phyloP scores from a whole-genome alignment of 805 yeast genomes.

The Allodekkera sacchari region DNA sequence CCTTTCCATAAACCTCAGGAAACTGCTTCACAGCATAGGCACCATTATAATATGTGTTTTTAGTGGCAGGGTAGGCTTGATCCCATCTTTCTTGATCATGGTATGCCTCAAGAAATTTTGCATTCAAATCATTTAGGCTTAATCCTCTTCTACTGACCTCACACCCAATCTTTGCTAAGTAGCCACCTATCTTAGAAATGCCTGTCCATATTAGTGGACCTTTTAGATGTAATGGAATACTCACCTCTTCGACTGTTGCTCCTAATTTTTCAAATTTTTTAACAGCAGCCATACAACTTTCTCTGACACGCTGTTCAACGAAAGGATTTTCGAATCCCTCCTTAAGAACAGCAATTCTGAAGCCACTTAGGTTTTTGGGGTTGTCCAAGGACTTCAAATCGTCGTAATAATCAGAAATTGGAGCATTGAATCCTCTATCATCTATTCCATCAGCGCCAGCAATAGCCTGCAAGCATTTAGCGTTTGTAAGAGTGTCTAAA shows the following conservation, averaged over 20 bases:
- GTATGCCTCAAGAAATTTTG: slow-evolving; percentile 5
- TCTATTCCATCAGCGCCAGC: no score
- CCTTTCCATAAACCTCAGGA: slow-evolving; percentile 26
- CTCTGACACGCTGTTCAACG: slow-evolving; percentile 21
- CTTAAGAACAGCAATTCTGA: slow-evolving; percentile 25
- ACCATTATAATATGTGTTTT: slow-evolving; percentile 19
- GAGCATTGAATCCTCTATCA: slow-evolving; percentile 14
- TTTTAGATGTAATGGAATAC: slow-evolving; percentile 27
- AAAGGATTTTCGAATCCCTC: slow-evolving; percentile 27
- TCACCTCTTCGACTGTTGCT: slow-evolving; percentile 26
- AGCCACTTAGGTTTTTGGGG: slow-evolving; percentile 14
- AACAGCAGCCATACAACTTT: slow-evolving; percentile 19
- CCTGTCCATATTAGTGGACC: slow-evolving; percentile 31
- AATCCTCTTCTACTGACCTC: slow-evolving; percentile 14
- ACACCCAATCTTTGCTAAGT: slow-evolving; percentile 6
- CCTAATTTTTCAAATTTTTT: slow-evolving; percentile 23
- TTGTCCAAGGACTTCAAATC: slow-evolving; percentile 18
- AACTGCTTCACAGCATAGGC: slow-evolving; percentile 21
- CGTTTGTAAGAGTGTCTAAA: slow-evolving; percentile 28
- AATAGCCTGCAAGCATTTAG: slow-evolving; percentile 22
- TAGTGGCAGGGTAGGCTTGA: slow-evolving; percentile 9
- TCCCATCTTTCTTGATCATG: slow-evolving; percentile 8
- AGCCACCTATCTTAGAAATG: slow-evolving; percentile 18
- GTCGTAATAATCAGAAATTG: slow-evolving; percentile 11
- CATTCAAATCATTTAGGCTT: slow-evolving; percentile 7